Conservation (phyloP, 495 filamentous ascomycete genomes). For the Penicillium canariense region DNA sequence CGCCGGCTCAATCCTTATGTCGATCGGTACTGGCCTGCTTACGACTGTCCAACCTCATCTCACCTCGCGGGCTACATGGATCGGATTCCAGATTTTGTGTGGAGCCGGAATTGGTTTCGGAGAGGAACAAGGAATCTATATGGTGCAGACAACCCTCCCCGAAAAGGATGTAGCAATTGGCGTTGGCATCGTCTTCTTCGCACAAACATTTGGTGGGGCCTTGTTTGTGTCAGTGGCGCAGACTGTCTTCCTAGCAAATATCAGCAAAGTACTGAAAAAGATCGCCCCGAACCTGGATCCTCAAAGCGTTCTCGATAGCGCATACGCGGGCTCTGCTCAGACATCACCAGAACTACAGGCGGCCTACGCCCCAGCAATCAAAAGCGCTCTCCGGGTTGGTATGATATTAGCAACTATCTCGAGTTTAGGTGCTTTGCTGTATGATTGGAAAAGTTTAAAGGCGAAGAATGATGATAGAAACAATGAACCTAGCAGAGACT, state of each 20-base stretch:
- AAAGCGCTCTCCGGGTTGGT: background rate
- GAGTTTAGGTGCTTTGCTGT: background rate
- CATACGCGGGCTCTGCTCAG: background rate
- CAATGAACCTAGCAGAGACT: background rate
- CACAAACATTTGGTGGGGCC: conserved; percentile 1
- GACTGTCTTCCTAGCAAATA: background rate
- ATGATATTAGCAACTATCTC: background rate
- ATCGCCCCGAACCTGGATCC: background rate
- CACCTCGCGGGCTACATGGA: background rate
- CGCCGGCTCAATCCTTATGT: background rate
- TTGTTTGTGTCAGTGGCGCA: conserved; percentile 3
- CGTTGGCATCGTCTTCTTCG: conserved; percentile 1
- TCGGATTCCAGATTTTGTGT: conserved; percentile 1
- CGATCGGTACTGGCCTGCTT: background rate
- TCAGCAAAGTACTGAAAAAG: background rate
- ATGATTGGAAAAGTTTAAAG: background rate
- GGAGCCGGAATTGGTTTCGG: background rate
- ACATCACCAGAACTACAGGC: background rate
- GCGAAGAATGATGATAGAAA: background rate
- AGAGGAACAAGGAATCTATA: background rate
- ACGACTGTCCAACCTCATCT: background rate
- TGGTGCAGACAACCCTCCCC: background rate
- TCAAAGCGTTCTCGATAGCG: background rate
- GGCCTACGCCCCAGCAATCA: background rate
- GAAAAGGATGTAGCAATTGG: conserved; percentile 2